Evolutionary conservation across 1,139 yeast genomes (phyloP).

Genomic region (Lodderomyces theae): DNA sequence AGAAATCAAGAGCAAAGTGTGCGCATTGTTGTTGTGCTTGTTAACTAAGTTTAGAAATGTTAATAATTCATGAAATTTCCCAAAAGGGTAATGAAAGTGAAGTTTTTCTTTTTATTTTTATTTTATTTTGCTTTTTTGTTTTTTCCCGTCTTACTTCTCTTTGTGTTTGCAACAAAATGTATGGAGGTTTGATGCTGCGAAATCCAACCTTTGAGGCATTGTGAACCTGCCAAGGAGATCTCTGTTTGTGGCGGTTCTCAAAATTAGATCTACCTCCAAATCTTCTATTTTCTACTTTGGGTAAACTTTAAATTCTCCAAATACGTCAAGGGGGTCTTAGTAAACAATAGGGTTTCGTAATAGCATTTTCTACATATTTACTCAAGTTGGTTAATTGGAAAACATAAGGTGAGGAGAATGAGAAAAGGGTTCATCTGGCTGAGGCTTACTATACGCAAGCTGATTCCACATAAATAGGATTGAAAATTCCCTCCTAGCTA

Average conservation of each 20-base stretch:
- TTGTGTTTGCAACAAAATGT: background rate
- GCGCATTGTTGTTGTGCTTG: background rate
- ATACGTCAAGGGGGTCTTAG: background rate
- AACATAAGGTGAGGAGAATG: background rate
- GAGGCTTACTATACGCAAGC: background rate
- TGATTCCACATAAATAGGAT: background rate
- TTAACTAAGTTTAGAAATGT: slow-evolving; percentile 1
- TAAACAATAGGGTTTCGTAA: background rate
- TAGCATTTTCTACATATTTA: background rate
- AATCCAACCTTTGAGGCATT: background rate
- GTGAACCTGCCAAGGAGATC: background rate
- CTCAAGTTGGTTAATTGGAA: slow-evolving; percentile 1
- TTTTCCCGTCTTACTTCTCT: too few species aligned
- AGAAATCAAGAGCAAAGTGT: too few species aligned
- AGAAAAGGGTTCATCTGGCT: background rate
- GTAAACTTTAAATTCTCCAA: background rate
- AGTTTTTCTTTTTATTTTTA: background rate
- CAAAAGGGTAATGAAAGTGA: slow-evolving; percentile 1
- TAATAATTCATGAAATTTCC: slow-evolving; percentile 3
- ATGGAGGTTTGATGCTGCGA: slow-evolving; percentile 1
- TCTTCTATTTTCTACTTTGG: slow-evolving; percentile 2
- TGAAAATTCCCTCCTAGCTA: background rate
- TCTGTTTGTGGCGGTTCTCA: background rate
- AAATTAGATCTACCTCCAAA: background rate
- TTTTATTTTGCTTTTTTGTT: too few species aligned